Percentiles rank a stretch among this genome's conserved stretches.
These are phyloP conservation scores for Umbilicaria muhlenbergii DNA, from an alignment of 495 filamentous ascomycete species.

Conservation along the genomic window DNA sequence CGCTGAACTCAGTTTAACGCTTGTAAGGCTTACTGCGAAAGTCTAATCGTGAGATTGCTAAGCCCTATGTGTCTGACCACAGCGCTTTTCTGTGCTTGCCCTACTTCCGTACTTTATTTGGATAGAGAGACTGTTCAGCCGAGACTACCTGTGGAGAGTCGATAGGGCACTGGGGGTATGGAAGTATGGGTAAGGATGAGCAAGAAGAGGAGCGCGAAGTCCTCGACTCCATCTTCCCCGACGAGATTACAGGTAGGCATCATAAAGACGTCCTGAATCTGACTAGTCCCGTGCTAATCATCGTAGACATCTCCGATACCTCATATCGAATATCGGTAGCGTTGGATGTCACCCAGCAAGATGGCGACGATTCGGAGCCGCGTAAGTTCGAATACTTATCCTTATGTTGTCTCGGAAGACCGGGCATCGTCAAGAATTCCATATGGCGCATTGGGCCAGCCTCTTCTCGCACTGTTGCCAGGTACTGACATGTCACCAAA, in stretches of 20 bases:
- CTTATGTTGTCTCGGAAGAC: not conserved
- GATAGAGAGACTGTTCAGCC: no score
- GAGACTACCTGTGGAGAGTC: no score
- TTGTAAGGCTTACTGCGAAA: no score
- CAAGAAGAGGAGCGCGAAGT: conserved; percentile 94
- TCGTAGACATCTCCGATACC: conserved; percentile 65
- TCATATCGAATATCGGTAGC: conserved; percentile 71
- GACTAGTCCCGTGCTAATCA: not conserved
- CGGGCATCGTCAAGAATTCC: not conserved
- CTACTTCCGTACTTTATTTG: no score
- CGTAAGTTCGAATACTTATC: conserved; percentile 16
- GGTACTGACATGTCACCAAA: conserved; percentile 5
- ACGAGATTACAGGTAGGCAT: conserved; percentile 74
- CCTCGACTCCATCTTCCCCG: conserved; percentile 93
- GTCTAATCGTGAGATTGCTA: no score
- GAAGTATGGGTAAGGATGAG: conserved; percentile 80
- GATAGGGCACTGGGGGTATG: not conserved
- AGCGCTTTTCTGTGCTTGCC: no score
- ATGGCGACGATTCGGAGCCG: conserved; percentile 37
- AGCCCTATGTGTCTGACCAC: no score
- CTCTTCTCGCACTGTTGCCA: not conserved
- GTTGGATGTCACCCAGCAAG: conserved; percentile 54
- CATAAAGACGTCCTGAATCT: not conserved
- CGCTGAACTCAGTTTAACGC: no score
- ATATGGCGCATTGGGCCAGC: not conserved